phyloP scores from a whole-genome alignment of 2,329 filamentous ascomycete species.

The Microdochium bolleyi region DNA sequence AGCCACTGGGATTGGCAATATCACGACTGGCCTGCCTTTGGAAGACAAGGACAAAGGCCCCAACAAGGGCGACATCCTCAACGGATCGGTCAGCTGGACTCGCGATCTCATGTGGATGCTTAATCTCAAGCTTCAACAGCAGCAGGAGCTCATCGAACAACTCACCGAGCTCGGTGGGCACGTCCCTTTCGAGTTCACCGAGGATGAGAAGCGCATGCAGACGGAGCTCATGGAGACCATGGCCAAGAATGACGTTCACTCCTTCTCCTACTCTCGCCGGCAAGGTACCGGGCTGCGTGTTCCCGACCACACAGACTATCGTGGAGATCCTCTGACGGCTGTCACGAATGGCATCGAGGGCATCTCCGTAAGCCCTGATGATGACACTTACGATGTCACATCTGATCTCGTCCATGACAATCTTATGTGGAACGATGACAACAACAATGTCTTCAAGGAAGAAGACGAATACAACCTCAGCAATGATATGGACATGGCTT shows the following conservation, averaged over 20 bases:
- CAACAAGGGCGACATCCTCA: conserved; percentile 97
- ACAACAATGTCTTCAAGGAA: conserved; percentile 79
- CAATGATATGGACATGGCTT: conserved; percentile 61
- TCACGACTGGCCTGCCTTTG: conserved; percentile 84
- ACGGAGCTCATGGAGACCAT: conserved; percentile 85
- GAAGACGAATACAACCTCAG: conserved; percentile 67
- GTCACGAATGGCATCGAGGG: conserved; percentile 27
- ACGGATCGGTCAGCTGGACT: conserved; percentile 94
- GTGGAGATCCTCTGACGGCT: conserved; percentile 65
- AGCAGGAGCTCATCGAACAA: conserved; percentile 74
- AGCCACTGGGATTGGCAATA: conserved; percentile 71
- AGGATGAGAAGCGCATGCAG: conserved; percentile 94
- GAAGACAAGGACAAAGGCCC: conserved; percentile 98
- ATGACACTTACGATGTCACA: conserved; percentile 24
- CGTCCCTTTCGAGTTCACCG: conserved; percentile 75
- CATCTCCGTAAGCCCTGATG: conserved; percentile 46
- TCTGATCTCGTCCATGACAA: conserved; percentile 42
- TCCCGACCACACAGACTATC: conserved; percentile 85
- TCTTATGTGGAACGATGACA: conserved; percentile 62
- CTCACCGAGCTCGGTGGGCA: conserved; percentile 65
- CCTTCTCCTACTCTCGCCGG: conserved; percentile 78
- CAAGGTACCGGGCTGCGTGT: conserved; percentile 82
- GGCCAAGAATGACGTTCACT: conserved; percentile 65
- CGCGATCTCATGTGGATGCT: conserved; percentile 97
- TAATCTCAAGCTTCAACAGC: conserved; percentile 79